Evolutionary conservation across 2,329 filamentous ascomycete genomes (phyloP), one percentile per base, ranked within the genome.

Genomic region (Aspergillus felis): DNA sequence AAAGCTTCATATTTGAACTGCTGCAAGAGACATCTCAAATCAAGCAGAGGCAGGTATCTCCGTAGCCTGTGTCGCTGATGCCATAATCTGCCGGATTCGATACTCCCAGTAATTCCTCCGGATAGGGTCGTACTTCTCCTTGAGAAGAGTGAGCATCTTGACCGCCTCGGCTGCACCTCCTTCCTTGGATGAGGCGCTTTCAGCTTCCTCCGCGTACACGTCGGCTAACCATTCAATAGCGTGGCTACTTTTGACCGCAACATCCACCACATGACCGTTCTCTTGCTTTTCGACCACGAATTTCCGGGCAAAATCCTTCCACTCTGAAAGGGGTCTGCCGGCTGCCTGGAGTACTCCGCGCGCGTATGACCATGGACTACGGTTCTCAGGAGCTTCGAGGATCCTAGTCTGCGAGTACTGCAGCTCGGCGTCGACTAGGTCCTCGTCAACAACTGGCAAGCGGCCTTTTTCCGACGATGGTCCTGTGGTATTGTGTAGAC

Each of bases 41-140:
- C 58, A 68, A 22, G 64, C 63, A 7, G 62, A 59, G 32, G 58
- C 57, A 53, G 60, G 44, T 4, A 63, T 55, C n/a, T 61, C 58
- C 25, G 27, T 25, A 42, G 22, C 44, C 22, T 25, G 57, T 29
- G 53, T 56, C 12, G 60, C 50, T 27, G 55, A 48, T 12, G 52
- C 64, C 17, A 63, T 71, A 51, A 85, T 69, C 64, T 79, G 69
- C 46, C 71, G 75, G 70, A 85, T 86, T 69, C 84, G 81, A 77
- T 89, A 96, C 67, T 90, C 87, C 94, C 94, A 99, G 76, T 97
- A 99, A 62, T 92, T 93, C 63, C 87, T 87, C 57, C 94, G 82
- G 59, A 99, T 88, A 6, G 90, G 91, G 80, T 99, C 94, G 83
- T 92, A 99, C 78, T 87, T 92, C 68, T 88, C 86, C 50, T 85